Evolutionary conservation across 176 grass and related monocot genomes (phyloP).

Genomic region (Musa schizocarpa): DNA sequence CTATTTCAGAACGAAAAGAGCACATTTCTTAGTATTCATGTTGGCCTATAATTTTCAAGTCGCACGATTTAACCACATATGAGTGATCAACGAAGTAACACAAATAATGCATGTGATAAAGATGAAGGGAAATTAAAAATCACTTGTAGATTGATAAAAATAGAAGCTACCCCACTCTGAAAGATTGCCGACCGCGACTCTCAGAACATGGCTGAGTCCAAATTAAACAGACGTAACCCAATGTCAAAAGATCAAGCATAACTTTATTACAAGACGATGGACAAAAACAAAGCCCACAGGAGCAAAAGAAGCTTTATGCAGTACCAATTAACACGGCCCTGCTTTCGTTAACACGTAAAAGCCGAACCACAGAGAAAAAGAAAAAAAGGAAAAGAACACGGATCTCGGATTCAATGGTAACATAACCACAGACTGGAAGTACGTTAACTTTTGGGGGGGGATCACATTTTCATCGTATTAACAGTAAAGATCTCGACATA

Average conservation of each 20-base stretch:
- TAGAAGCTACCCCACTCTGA: not conserved
- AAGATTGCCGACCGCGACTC: not conserved
- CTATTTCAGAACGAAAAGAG: not conserved
- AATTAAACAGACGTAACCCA: no score
- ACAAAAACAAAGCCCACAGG: no score
- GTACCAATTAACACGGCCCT: not conserved
- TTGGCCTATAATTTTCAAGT: not conserved
- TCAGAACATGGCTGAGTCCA: not conserved
- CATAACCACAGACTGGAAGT: not conserved
- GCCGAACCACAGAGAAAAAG: no score
- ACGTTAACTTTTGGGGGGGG: not conserved
- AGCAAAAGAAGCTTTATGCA: not conserved
- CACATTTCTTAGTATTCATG: not conserved
- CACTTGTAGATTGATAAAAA: not conserved
- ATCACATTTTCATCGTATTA: not conserved
- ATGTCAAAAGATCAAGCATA: no score
- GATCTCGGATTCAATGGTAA: not conserved
- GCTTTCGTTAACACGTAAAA: not conserved
- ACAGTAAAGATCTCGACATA: not conserved
- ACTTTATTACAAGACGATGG: no score
- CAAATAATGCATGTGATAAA: not conserved
- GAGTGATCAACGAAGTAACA: not conserved
- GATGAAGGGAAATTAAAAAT: not conserved
- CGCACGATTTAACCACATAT: not conserved
- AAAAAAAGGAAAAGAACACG: no score